Percentiles rank a stretch among this genome's conserved stretches.
phyloP scores from a whole-genome alignment of 345 rosid species.

The Syzygium aqueum region DNA sequence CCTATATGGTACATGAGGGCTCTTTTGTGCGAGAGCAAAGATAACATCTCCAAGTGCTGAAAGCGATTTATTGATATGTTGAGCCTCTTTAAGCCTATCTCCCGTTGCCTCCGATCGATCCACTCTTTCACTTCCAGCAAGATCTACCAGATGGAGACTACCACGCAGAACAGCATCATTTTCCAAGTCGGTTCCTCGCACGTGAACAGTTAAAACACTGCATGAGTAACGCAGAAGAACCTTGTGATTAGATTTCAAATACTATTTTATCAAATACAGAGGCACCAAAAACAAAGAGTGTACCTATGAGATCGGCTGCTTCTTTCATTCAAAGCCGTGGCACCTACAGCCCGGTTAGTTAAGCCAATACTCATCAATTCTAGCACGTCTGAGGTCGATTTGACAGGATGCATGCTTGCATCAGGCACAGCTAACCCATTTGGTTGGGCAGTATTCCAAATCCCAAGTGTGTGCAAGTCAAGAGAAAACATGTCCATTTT shows the following conservation, averaged over 20 bases:
- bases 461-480: conserved; percentile 97
- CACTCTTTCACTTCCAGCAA: conserved; percentile 97
- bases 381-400: conserved; percentile 73
- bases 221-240: conserved; percentile 2
- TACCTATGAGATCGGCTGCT: conserved; percentile 99
- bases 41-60: conserved; percentile 97
- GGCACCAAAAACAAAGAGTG: conserved; percentile 1
- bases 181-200: conserved; percentile 63
- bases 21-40: conserved; percentile 84
- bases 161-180: conserved; percentile 70
- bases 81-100: conserved; percentile 94
- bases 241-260: neutral
- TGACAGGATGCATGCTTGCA: conserved; percentile 84
- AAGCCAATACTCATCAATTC: conserved; percentile 81
- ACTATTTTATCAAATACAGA: neutral
- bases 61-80: conserved; percentile 87
- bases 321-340: conserved; percentile 90
- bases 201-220: conserved; percentile 95
- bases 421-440: conserved; percentile 98
- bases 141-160: conserved; percentile 84
- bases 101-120: conserved; percentile 97
- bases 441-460: conserved; percentile 88
- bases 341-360: conserved; percentile 81
- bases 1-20: conserved; percentile 80
- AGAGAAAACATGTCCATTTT: conserved; percentile 20